A percentile compares a stretch with the other conserved stretches of the same genome.
phyloP scores from a whole-genome alignment of 106 monocot genomes.

The Narthecium ossifragum region DNA sequence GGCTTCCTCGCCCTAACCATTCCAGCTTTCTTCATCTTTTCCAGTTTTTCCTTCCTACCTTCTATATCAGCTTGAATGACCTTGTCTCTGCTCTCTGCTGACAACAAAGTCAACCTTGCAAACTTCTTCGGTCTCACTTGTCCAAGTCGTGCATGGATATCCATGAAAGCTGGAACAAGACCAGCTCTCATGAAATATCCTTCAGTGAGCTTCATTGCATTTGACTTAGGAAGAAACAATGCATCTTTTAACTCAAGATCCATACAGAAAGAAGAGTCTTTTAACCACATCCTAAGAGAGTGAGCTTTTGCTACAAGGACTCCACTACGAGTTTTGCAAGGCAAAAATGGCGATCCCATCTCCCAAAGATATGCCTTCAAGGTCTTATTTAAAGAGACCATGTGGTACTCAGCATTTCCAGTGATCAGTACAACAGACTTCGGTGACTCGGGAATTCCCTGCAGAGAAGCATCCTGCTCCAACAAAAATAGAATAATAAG shows the following conservation, averaged over 20 bases:
- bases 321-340: conserved; percentile 77
- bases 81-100: conserved; percentile 77
- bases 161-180: conserved; percentile 79
- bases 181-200: conserved; percentile 93
- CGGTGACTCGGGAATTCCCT: conserved; percentile 85
- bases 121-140: conserved; percentile 80
- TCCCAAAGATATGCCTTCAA: conserved; percentile 89
- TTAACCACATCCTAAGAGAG: conserved; percentile 97
- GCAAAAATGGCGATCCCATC: conserved; percentile 97
- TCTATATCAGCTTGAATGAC: conserved; percentile 70
- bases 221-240: conserved; percentile 51
- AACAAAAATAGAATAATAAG: conserved; percentile 8
- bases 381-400: conserved; percentile 80
- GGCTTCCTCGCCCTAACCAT: conserved; percentile 49
- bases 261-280: conserved; percentile 91
- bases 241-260: conserved; percentile 90
- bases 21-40: conserved; percentile 59
- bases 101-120: conserved; percentile 78
- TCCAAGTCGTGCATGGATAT: conserved; percentile 75
- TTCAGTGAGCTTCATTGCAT: conserved; percentile 73
- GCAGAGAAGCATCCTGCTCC: conserved; percentile 87
- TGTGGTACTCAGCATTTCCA: conserved; percentile 81
- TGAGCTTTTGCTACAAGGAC: conserved; percentile 90
- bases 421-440: conserved; percentile 93
- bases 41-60: conserved; percentile 65